phyloP scores from a whole-genome alignment of 2,329 filamentous ascomycete genomes.

The Metarhizium humberi region DNA sequence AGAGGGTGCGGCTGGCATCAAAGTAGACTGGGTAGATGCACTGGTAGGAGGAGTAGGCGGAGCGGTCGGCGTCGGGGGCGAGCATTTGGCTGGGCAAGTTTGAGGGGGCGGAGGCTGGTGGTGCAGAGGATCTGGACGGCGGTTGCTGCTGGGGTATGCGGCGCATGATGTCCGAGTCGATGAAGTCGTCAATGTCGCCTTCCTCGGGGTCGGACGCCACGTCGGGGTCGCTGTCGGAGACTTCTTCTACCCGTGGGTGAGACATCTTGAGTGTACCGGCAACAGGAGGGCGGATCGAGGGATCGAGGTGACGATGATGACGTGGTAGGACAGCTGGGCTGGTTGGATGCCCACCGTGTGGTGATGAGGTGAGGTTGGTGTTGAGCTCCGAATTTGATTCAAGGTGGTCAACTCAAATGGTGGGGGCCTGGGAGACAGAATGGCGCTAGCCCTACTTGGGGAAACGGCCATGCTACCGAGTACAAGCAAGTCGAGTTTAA shows the following conservation, averaged over 20 bases:
- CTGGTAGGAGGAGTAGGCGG: conserved; percentile 65
- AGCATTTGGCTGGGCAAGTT: conserved; percentile 18
- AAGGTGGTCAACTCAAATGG: too few relatives aligned
- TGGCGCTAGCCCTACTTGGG: too few relatives aligned
- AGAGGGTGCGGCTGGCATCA: conserved; percentile 63
- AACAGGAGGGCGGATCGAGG: neutral
- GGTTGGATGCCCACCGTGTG: neutral
- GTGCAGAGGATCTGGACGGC: neutral
- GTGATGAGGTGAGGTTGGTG: neutral
- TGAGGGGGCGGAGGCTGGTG: conserved; percentile 12
- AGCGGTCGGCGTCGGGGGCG: conserved; percentile 35
- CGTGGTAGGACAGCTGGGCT: neutral
- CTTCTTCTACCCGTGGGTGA: conserved; percentile 84
- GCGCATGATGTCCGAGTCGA: conserved; percentile 47
- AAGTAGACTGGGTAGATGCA: conserved; percentile 97
- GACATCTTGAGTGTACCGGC: conserved; percentile 48
- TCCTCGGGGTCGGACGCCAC: conserved; percentile 69
- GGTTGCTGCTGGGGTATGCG: conserved; percentile 24
- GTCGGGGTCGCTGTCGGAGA: conserved; percentile 69
- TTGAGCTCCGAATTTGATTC: too few relatives aligned
- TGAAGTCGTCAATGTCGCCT: conserved; percentile 64
- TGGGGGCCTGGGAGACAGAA: too few relatives aligned
- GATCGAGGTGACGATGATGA: neutral
- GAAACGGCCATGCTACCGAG: too few relatives aligned
- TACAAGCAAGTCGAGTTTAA: too few relatives aligned